phyloP scores from a whole-genome alignment of 2,329 filamentous ascomycete species.

The Neofusicoccum cordaticola region DNA sequence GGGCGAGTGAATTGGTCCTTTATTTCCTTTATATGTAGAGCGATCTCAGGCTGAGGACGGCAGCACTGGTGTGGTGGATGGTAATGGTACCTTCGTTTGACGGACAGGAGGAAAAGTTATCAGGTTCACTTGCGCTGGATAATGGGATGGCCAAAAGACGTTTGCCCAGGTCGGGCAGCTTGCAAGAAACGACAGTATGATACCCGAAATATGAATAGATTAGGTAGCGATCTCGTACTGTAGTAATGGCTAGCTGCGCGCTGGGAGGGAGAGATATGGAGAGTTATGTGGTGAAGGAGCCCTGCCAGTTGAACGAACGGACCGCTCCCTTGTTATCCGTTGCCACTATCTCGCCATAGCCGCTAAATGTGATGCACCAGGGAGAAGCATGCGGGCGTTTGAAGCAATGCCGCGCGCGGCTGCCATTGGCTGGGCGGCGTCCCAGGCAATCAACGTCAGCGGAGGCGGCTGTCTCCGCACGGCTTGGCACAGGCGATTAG shows the following conservation, averaged over 20 bases:
- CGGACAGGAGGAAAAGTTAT: neutral
- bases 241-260: neutral
- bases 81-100: constrained; percentile 10
- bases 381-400: neutral
- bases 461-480: neutral
- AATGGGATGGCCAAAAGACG: neutral
- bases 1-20: neutral
- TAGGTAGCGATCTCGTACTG: constrained; percentile 9
- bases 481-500: neutral
- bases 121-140: neutral
- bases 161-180: neutral
- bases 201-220: constrained; percentile 17
- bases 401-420: neutral
- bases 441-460: constrained; percentile 6
- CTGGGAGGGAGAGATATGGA: neutral
- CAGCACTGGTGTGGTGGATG: neutral
- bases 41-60: neutral
- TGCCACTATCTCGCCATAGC: neutral
- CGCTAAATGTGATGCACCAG: neutral
- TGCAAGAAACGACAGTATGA: constrained; percentile 14
- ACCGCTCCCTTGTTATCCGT: neutral
- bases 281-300: neutral
- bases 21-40: neutral
- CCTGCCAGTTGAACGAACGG: too few species aligned
- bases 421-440: neutral